A percentile compares a stretch with the other conserved stretches of the same genome.
phyloP scores from a whole-genome alignment of 2,329 filamentous ascomycete species.

The Claviceps quebecensis region DNA sequence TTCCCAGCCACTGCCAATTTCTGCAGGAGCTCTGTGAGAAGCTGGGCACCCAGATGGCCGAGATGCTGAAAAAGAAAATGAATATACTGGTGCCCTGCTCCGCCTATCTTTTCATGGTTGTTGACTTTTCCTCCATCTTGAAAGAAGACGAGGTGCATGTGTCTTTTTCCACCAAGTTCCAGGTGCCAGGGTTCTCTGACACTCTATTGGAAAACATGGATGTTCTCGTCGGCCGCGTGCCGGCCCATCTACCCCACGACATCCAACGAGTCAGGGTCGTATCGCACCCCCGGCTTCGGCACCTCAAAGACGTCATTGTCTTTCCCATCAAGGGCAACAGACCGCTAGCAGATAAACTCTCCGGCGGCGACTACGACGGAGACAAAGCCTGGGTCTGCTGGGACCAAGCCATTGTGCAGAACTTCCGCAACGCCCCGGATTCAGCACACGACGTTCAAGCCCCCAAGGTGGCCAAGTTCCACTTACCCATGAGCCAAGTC shows the following conservation, averaged over 20 bases:
- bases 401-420: slow-evolving; percentile 49
- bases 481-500: neutral
- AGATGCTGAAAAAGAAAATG: slow-evolving; percentile 38
- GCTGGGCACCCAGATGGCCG: slow-evolving; percentile 37
- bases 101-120: slow-evolving; percentile 50
- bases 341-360: slow-evolving; percentile 55
- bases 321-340: slow-evolving; percentile 51
- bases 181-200: slow-evolving; percentile 37
- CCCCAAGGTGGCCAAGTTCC: slow-evolving; percentile 18
- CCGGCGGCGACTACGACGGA: slow-evolving; percentile 72
- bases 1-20: slow-evolving; percentile 30
- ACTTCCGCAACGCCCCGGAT: slow-evolving; percentile 47
- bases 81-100: slow-evolving; percentile 48
- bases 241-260: slow-evolving; percentile 56
- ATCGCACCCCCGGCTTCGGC: slow-evolving; percentile 44
- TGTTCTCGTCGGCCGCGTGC: slow-evolving; percentile 53
- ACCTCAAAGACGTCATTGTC: slow-evolving; percentile 64
- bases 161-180: slow-evolving; percentile 52
- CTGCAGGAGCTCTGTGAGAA: slow-evolving; percentile 33
- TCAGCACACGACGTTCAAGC: slow-evolving; percentile 24
- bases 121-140: slow-evolving; percentile 49
- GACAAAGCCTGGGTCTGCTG: slow-evolving; percentile 69
- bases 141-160: slow-evolving; percentile 54
- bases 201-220: slow-evolving; percentile 42
- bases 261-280: slow-evolving; percentile 54